Evolutionary conservation across 78 protist genomes (phyloP), one percentile per base, ranked within the genome.

Genomic region (Dictyostelium brefeldianum): DNA sequence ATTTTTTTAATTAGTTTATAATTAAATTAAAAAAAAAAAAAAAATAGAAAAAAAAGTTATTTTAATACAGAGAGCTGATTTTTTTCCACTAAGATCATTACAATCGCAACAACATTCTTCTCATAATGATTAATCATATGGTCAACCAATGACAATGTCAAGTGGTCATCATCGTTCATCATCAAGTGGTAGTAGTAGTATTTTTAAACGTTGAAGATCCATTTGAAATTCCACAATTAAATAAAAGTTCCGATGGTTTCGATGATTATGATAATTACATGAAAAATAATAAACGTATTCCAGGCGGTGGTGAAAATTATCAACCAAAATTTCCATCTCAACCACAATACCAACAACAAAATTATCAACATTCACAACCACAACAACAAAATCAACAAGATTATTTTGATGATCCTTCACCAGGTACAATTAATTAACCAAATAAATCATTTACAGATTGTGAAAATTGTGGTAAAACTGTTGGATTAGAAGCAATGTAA

Each of bases 401-500:
- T 25, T 64, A 29, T 36, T 36, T 3, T 2, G 43, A 36, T 36
- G 43, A 36, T 36, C 43, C 43, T 36, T 36, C 43, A 36, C 43
- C 43, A 36, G 43, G 43, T 36, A 36, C 43, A 36, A 36, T 36
- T 36, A 51, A 51, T 12, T 1, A 51, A 8, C 0, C 20, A 67
- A 67, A 67, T 0, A 27, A 31, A 67, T 67, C 75, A 67, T 41
- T 22, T 10, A 20, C 47, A 11, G 93, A 87, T 47, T 87, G 93
- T 50, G 93, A 74, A n/a, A 12, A 27, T 31, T 87, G 93, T 78
- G 93, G 93, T 22, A 65, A 41, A 8, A 41, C 48, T n/a, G 74
- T 65, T 48, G 70, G 56, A 1, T 51, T 77, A 2, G 84, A 87
- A 47, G 10, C 20, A 9, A 22, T 78, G 71, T 17, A 36, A n/a